Evolutionary conservation across 257 asterid genomes (phyloP), one percentile per base, ranked within the genome.

Genomic region (Przewalskia tangutica): DNA sequence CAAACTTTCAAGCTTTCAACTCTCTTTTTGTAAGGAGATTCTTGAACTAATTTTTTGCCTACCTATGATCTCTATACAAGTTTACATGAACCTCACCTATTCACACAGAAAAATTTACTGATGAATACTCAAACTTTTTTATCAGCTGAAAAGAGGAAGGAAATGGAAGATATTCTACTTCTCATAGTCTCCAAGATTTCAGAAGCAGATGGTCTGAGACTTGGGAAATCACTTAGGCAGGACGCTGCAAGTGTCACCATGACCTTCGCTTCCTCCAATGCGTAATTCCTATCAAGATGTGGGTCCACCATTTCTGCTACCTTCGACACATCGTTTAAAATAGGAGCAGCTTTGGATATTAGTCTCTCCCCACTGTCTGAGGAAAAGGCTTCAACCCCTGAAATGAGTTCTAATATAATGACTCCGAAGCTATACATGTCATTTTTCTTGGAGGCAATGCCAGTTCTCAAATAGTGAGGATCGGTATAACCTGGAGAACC

Each of bases 401-500:
- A 91, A 7, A 93, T 86, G 65, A 93, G 88, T 70, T 93, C 97
- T 87, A 92, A 62, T 8, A 92, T 23, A 5, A 91, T 62, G 6
- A 91, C 90, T 8, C 97, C 98, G 2, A 87, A 93, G 82, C 96
- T 89, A 79, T 90, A 93, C 0, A 92, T 82, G 7, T 92, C 98
- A 8, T 93, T 93, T 87, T 90, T 88, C 42, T 89, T 89, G 7
- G 98, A 91, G 9, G 91, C 90, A 7, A 92, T 83, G 66, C 97
- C 97, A 0, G 94, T 91, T 76, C 89, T 82, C 27, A 93, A 82
- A 38, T 92, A 93, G 63, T 88, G 90, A 32, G 96, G 98, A 83
- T 94, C 97, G 11, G 91, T 85, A 84, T 94, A 94, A 1, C 98
- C 97, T 3, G 95, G 98, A 4, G 98, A 94, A 2, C 95, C 97